Percentiles rank a stretch among this genome's conserved stretches.
Conservation (phyloP, 768 basidiomycete genomes). For the Lactarius vividus region DNA sequence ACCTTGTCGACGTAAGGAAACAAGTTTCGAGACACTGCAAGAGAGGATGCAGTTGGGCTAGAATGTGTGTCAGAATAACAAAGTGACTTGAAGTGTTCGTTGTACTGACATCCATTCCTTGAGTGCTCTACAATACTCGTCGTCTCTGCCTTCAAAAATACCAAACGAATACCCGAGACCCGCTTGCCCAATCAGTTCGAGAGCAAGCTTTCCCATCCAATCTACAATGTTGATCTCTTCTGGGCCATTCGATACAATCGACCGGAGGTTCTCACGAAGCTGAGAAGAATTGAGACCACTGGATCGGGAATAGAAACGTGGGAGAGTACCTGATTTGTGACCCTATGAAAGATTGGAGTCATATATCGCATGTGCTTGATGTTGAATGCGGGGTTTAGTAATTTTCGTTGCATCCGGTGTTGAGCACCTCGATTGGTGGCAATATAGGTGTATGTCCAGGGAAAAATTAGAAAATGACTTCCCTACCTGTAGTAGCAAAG, state of each 20-base stretch:
- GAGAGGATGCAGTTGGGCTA: conserved; percentile 18
- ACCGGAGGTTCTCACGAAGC: not conserved
- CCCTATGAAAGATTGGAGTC: conserved; percentile 27
- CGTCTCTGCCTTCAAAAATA: not conserved
- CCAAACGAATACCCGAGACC: conserved; percentile 30
- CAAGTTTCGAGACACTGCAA: conserved; percentile 7
- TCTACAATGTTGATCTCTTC: conserved; percentile 24
- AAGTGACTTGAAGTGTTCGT: not conserved
- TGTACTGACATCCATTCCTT: conserved; percentile 23
- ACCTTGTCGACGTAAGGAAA: conserved; percentile 20
- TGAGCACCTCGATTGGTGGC: not conserved
- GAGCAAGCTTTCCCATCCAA: conserved; percentile 27
- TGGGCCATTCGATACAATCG: not conserved
- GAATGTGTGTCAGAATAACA: not conserved
- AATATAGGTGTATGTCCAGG: not conserved
- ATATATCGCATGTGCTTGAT: conserved; percentile 28
- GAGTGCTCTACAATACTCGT: conserved; percentile 8
- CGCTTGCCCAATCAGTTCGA: conserved; percentile 30
- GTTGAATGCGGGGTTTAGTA: conserved; percentile 26
- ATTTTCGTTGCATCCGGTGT: conserved; percentile 17
- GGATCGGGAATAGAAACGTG: not conserved
- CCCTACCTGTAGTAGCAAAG: not conserved
- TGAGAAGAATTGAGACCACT: not conserved
- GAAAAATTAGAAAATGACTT: not conserved
- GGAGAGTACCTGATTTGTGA: conserved; percentile 21